Evolutionary conservation across 2,329 filamentous ascomycete species (phyloP).

Genomic region (Diaporthe batatas): DNA sequence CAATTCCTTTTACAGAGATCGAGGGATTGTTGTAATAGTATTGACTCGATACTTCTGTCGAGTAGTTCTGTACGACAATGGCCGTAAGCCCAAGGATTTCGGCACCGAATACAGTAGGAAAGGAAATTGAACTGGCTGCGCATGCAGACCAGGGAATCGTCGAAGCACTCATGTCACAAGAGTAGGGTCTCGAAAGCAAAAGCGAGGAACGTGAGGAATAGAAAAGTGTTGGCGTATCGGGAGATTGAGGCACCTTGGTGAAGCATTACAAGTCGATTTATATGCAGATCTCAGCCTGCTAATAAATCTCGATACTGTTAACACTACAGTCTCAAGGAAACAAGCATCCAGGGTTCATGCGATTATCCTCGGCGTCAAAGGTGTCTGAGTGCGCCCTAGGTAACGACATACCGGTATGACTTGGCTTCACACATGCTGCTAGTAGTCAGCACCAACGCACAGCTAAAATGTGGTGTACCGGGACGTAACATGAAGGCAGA

Average conservation of each 20-base stretch:
- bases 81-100: slow-evolving; percentile 41
- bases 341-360: too few species aligned
- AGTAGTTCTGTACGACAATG: slow-evolving; percentile 43
- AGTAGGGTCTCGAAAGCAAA: neutral
- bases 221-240: neutral
- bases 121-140: neutral
- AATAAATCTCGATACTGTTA: too few species aligned
- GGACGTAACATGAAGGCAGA: too few species aligned
- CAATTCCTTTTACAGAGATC: slow-evolving; percentile 38
- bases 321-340: too few species aligned
- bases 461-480: neutral
- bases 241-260: neutral
- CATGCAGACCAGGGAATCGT: neutral
- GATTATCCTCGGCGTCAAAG: neutral
- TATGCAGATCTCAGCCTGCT: neutral
- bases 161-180: neutral
- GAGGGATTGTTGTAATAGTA: slow-evolving; percentile 38
- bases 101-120: slow-evolving; percentile 38
- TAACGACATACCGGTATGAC: neutral
- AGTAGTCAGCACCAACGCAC: neutral
- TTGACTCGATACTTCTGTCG: slow-evolving; percentile 14
- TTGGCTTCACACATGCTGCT: neutral
- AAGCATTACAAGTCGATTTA: neutral
- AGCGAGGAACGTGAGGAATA: neutral
- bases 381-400: neutral